Conservation (phyloP, 768 basidiomycete species). For the Calocybe gangraenosa region DNA sequence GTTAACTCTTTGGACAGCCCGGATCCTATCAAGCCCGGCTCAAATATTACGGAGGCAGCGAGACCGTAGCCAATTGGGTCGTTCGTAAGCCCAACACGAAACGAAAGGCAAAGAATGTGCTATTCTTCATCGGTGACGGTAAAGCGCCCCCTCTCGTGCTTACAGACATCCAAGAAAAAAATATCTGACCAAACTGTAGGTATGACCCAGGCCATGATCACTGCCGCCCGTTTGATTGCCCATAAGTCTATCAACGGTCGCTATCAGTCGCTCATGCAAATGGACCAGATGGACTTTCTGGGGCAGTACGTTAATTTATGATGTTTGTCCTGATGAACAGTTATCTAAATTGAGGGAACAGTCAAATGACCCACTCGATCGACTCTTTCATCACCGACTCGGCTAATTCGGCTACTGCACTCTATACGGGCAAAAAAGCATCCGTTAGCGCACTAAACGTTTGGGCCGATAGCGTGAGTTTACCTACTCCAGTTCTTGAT, state of each 20-base stretch:
- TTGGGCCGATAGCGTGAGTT: constrained; percentile 36
- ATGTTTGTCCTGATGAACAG: too few species aligned
- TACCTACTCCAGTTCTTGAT: not conserved
- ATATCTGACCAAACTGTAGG: constrained; percentile 19
- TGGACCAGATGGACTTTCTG: constrained; percentile 42
- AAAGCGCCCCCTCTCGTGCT: not conserved
- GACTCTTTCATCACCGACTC: constrained; percentile 47
- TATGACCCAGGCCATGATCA: constrained; percentile 47
- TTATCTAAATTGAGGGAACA: constrained; percentile 7
- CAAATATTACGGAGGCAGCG: constrained; percentile 27
- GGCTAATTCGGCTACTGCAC: constrained; percentile 42
- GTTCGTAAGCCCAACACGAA: constrained; percentile 30
- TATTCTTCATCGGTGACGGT: constrained; percentile 47
- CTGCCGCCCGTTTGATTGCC: constrained; percentile 39
- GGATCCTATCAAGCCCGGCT: constrained; percentile 37
- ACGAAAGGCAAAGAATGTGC: constrained; percentile 38
- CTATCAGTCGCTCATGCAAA: constrained; percentile 43
- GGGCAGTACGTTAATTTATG: constrained; percentile 29
- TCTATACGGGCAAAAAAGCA: constrained; percentile 42
- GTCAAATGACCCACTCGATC: constrained; percentile 45
- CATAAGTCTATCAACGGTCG: constrained; percentile 44
- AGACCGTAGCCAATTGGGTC: constrained; percentile 36
- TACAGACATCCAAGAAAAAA: not conserved
- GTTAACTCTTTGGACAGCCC: constrained; percentile 21
- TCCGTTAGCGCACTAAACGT: constrained; percentile 38